phyloP scores from a whole-genome alignment of 768 basidiomycete genomes.

The Rhodotorula graminis region DNA sequence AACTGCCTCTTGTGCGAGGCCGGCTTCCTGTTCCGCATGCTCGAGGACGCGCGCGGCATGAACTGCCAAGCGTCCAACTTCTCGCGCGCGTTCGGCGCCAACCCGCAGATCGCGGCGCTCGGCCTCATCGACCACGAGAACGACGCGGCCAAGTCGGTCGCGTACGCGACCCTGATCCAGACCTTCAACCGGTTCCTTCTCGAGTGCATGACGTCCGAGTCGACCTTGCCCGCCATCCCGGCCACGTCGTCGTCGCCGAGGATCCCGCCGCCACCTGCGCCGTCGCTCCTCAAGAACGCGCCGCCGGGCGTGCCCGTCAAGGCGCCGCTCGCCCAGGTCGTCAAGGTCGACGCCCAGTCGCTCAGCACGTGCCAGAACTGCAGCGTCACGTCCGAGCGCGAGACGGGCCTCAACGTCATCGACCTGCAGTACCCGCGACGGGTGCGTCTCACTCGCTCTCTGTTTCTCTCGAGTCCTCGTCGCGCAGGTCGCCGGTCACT shows the following conservation, averaged over 20 bases:
- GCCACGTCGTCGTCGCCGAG: conserved; percentile 54
- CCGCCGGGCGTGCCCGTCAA: conserved; percentile 43
- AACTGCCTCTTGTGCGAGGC: conserved; percentile 92
- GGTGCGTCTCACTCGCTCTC: conserved; percentile 51
- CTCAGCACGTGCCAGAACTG: conserved; percentile 71
- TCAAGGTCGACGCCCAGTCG: conserved; percentile 74
- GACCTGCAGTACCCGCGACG: conserved; percentile 83
- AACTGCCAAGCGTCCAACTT: conserved; percentile 98
- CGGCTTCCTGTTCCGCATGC: conserved; percentile 89
- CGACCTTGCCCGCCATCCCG: conserved; percentile 58
- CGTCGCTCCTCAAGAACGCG: conserved; percentile 39
- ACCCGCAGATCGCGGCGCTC: conserved; percentile 77
- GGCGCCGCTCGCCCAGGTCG: conserved; percentile 72
- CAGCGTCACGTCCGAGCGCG: conserved; percentile 65
- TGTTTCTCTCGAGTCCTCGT: no score
- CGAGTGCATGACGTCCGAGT: conserved; percentile 74
- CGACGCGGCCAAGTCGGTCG: conserved; percentile 48
- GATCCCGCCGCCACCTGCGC: conserved; percentile 50
- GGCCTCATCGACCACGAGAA: conserved; percentile 83
- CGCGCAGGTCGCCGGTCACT: no score
- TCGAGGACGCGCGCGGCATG: conserved; percentile 85
- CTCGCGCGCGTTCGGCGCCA: conserved; percentile 82
- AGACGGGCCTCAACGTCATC: conserved; percentile 72
- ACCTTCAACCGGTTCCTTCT: conserved; percentile 89
- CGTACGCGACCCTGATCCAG: conserved; percentile 82